Evolutionary conservation across 2,329 filamentous ascomycete species (phyloP).

Genomic region (Ophiostoma novo-ulmi): DNA sequence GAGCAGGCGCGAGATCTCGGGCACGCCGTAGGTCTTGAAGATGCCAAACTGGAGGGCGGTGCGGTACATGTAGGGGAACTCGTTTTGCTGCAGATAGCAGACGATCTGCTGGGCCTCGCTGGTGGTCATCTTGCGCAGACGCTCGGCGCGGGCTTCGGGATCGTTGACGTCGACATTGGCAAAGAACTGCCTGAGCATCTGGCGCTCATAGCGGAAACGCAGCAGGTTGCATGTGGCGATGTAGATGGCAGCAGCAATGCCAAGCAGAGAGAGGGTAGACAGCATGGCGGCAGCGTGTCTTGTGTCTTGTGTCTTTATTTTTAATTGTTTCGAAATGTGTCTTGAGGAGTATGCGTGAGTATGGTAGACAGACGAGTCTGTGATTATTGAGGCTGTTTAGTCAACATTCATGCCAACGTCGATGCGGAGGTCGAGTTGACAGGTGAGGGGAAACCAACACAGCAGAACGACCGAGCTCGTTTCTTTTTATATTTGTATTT

Average conservation of each 20-base stretch:
- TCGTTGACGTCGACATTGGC: conserved; percentile 24
- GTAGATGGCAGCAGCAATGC: conserved; percentile 30
- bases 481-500: not conserved
- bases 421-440: not conserved
- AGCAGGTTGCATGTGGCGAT: conserved; percentile 35
- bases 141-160: conserved; percentile 36
- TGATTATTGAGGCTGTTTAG: not conserved
- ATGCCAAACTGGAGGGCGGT: conserved; percentile 39
- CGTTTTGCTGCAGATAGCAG: conserved; percentile 33
- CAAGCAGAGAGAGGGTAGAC: not conserved
- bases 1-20: conserved; percentile 38
- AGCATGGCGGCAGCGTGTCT: not conserved
- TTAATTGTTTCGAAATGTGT: too few species aligned
- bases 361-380: too few species aligned
- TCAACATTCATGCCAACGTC: not conserved
- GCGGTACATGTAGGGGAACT: conserved; percentile 40
- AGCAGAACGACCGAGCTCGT: not conserved
- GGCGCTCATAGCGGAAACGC: conserved; percentile 36
- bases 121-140: conserved; percentile 36
- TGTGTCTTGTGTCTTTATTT: not conserved
- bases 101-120: conserved; percentile 44
- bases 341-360: too few species aligned
- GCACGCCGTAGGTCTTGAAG: conserved; percentile 42
- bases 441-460: not conserved
- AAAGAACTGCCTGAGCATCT: conserved; percentile 30